phyloP scores from a whole-genome alignment of 176 grass and related monocot genomes.

The Puya raimondii region DNA sequence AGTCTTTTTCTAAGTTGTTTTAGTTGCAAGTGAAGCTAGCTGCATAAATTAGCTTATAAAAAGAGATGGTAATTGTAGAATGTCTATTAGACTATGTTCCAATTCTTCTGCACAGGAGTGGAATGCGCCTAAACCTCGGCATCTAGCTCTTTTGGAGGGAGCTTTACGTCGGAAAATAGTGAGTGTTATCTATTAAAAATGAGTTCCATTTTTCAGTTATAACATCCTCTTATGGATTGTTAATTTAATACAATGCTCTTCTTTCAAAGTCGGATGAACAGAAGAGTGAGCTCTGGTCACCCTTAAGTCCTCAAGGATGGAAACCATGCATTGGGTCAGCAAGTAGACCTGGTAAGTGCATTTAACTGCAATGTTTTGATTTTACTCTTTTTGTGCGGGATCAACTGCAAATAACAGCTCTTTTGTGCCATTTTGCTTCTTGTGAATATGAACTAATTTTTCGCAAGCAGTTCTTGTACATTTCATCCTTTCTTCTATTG shows the following conservation, averaged over 20 bases:
- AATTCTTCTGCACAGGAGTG: conserved; percentile 50
- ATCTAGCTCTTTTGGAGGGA: conserved; percentile 50
- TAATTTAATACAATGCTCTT: conserved; percentile 11
- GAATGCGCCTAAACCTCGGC: conserved; percentile 82
- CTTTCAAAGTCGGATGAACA: conserved; percentile 41
- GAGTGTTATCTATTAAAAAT: conserved; percentile 25
- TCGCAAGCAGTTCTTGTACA: not conserved
- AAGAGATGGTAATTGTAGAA: not conserved
- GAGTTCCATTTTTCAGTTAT: conserved; percentile 3
- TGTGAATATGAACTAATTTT: conserved; percentile 10
- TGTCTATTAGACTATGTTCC: not conserved
- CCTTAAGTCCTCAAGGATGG: conserved; percentile 70
- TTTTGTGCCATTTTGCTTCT: too few species aligned
- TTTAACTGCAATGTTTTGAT: conserved; percentile 7
- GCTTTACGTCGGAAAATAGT: conserved; percentile 43
- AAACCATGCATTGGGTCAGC: conserved; percentile 48
- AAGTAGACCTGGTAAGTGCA: conserved; percentile 35
- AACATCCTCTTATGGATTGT: not conserved
- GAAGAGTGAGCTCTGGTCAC: conserved; percentile 64
- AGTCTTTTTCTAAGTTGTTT: not conserved
- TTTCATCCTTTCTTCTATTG: not conserved
- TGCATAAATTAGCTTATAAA: not conserved
- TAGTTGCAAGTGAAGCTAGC: not conserved
- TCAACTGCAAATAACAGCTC: not conserved
- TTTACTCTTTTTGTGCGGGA: conserved; percentile 4